Conservation (phyloP, 169 alveolate species). For the Eimeria necatrix region DNA sequence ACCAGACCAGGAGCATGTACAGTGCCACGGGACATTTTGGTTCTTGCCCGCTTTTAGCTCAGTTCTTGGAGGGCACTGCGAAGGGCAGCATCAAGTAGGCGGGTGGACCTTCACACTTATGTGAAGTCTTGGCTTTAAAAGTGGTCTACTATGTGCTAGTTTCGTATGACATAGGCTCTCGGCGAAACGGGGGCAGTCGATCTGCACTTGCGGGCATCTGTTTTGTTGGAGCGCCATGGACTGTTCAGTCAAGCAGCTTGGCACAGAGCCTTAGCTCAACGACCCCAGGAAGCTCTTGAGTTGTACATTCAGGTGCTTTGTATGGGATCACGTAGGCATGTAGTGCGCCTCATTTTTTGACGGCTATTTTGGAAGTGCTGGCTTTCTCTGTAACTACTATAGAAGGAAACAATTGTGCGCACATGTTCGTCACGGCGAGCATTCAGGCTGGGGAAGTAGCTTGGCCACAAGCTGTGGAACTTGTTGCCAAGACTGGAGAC, state of each 20-base stretch:
- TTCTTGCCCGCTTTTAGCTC: too few relatives aligned
- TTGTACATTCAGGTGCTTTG: constrained; percentile 6
- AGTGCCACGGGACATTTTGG: background rate
- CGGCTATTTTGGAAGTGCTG: background rate
- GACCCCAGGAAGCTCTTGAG: constrained; percentile 34
- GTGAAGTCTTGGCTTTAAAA: too few relatives aligned
- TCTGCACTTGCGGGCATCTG: constrained; percentile 26
- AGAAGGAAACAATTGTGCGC: background rate
- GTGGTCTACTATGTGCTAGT: too few relatives aligned
- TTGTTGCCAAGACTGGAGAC: constrained; percentile 4
- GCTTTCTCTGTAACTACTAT: background rate
- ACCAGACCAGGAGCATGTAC: background rate
- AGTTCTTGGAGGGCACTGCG: too few relatives aligned
- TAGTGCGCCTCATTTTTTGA: background rate
- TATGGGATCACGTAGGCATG: too few relatives aligned
- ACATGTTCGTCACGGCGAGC: background rate
- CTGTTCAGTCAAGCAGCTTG: background rate
- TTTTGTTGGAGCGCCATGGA: background rate
- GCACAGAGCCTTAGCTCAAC: constrained; percentile 19
- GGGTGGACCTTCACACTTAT: too few relatives aligned
- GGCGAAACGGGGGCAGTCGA: background rate
- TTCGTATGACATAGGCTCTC: background rate
- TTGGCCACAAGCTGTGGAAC: constrained; percentile 18
- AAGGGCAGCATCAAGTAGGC: too few relatives aligned
- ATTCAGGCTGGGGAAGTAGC: background rate